Percentiles rank a stretch among this genome's conserved stretches.
Conservation (phyloP, 2,329 filamentous ascomycete genomes). For the Boeremia lycopersici region DNA sequence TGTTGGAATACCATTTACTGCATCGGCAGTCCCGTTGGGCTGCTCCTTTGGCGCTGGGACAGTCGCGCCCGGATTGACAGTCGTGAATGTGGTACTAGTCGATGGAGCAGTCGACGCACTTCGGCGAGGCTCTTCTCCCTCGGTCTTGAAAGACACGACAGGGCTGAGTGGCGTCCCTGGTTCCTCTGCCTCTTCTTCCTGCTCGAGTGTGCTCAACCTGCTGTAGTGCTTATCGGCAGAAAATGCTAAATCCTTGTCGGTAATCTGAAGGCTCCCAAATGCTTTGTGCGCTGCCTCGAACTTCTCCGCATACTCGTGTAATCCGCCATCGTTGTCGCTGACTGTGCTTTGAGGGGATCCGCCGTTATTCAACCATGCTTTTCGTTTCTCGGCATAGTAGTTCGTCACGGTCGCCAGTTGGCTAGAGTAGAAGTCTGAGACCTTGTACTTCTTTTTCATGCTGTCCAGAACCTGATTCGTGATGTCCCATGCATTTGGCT, state of each 20-base stretch:
- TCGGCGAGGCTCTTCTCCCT: conserved; percentile 5
- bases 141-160: conserved; percentile 1
- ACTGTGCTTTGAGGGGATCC: conserved; percentile 26
- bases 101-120: conserved; percentile 4
- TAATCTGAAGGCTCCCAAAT: conserved; percentile 20
- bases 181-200: conserved; percentile 23
- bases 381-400: conserved; percentile 18
- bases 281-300: conserved; percentile 31
- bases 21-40: neutral
- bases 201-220: conserved; percentile 18
- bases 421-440: conserved; percentile 20
- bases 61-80: conserved; percentile 12
- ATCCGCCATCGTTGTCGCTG: conserved; percentile 27
- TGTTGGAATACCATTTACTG: neutral
- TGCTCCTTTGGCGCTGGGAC: neutral
- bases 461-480: conserved; percentile 23
- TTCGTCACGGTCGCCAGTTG: conserved; percentile 17
- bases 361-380: conserved; percentile 20
- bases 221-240: conserved; percentile 21
- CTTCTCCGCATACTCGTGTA: conserved; percentile 23
- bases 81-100: conserved; percentile 12
- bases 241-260: neutral
- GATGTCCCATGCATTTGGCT: conserved; percentile 26
- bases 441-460: conserved; percentile 23
- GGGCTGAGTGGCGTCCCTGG: neutral